Percentiles rank a stretch among this genome's conserved stretches.
phyloP scores from a whole-genome alignment of 2,329 filamentous ascomycete genomes.

The Talaromyces marneffei region DNA sequence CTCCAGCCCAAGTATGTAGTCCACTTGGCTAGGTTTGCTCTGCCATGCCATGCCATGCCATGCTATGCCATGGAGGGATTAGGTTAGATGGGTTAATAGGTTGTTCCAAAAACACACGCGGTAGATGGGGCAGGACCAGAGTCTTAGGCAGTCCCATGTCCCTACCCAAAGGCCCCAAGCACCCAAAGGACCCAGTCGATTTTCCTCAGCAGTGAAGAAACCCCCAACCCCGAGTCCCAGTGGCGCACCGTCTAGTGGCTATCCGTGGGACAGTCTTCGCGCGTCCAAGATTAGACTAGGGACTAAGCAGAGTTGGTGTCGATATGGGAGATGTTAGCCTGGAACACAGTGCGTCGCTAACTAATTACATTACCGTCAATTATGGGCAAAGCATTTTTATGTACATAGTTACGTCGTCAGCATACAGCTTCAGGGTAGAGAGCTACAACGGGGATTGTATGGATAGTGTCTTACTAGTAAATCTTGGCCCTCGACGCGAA shows the following conservation, averaged over 20 bases:
- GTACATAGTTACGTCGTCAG: too few species aligned
- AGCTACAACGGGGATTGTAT: too few species aligned
- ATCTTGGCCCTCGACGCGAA: too few species aligned
- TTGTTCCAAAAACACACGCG: not conserved
- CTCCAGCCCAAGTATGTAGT: not conserved
- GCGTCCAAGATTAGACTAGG: not conserved
- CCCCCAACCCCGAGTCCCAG: slow-evolving; percentile 3
- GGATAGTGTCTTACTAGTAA: too few species aligned
- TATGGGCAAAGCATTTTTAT: too few species aligned
- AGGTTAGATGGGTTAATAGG: not conserved
- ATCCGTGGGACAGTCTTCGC: not conserved
- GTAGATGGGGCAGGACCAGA: slow-evolving; percentile 1
- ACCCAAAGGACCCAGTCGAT: not conserved
- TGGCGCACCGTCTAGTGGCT: slow-evolving; percentile 2
- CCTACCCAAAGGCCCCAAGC: not conserved
- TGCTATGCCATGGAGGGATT: not conserved
- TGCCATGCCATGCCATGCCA: too few species aligned
- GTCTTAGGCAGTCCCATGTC: not conserved
- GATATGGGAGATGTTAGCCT: not conserved
- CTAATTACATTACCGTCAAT: too few species aligned
- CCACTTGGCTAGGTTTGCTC: not conserved
- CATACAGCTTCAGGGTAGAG: too few species aligned
- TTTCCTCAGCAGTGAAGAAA: slow-evolving; percentile 3
- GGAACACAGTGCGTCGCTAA: too few species aligned
- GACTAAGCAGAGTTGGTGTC: not conserved